Conservation (phyloP, 495 filamentous ascomycete genomes). For the Penicillium verhagenii region DNA sequence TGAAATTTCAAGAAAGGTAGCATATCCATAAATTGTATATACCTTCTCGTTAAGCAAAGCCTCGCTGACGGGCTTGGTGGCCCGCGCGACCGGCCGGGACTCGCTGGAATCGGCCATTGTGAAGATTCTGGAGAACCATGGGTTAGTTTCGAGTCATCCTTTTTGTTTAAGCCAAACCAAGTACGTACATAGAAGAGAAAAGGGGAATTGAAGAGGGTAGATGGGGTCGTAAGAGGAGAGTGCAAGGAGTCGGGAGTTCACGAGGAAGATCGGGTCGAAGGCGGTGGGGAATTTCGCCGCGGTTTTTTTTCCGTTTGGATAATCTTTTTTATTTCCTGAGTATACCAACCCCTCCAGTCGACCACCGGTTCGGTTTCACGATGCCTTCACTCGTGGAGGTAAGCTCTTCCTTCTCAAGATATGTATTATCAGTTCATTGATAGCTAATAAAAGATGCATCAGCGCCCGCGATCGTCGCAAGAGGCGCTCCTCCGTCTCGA, state of each 20-base stretch:
- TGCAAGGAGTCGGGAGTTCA: conserved; percentile 35
- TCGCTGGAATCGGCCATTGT: conserved; percentile 58
- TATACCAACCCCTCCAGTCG: conserved; percentile 10
- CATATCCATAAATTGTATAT: conserved; percentile 18
- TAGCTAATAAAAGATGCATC: conserved; percentile 19
- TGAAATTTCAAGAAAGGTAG: neutral
- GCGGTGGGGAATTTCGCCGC: conserved; percentile 46
- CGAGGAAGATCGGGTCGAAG: conserved; percentile 36
- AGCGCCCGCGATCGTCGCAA: conserved; percentile 47
- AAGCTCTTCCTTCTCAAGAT: conserved; percentile 3
- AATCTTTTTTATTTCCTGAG: conserved; percentile 26
- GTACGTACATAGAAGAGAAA: conserved; percentile 14
- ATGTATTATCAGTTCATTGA: neutral
- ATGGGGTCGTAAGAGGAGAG: conserved; percentile 20
- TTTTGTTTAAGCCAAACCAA: neutral
- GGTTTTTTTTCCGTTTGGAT: conserved; percentile 23
- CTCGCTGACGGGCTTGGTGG: conserved; percentile 82
- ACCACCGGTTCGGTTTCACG: conserved; percentile 21
- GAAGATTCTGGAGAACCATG: conserved; percentile 24
- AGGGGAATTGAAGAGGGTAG: conserved; percentile 23
- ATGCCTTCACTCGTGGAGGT: conserved; percentile 47
- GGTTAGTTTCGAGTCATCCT: neutral
- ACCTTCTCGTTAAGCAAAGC: conserved; percentile 96
- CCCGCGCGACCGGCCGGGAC: conserved; percentile 49
- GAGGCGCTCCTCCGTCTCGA: conserved; percentile 52